Percentiles rank a stretch among this genome's conserved stretches.
These are phyloP conservation scores for Melastoma candidum DNA, from an alignment of 441 rosid genomes.

Conservation along the genomic window DNA sequence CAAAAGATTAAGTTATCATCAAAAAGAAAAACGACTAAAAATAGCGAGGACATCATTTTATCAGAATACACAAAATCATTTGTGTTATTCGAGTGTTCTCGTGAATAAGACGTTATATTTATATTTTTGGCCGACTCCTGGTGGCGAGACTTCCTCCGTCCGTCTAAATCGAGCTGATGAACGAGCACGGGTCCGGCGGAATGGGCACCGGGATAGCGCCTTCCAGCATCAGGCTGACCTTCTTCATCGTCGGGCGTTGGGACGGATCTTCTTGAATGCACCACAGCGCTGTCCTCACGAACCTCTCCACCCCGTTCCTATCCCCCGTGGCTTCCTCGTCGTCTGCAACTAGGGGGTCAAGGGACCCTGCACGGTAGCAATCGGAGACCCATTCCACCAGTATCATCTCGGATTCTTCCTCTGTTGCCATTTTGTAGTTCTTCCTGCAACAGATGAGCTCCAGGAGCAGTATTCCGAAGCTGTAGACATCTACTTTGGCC, in stretches of 20 bases:
- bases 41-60: too few species aligned
- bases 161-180: too few species aligned
- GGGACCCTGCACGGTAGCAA: constrained; percentile 20
- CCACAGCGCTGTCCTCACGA: constrained; percentile 42
- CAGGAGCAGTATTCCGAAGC: constrained; percentile 40
- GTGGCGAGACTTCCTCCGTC: too few species aligned
- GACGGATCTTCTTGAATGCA: constrained; percentile 30
- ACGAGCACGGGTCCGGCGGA: too few species aligned
- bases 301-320: constrained; percentile 23
- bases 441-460: constrained; percentile 45
- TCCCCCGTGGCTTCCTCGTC: constrained; percentile 36
- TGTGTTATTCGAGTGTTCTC: too few species aligned
- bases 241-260: background rate
- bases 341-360: constrained; percentile 19
- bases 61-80: too few species aligned
- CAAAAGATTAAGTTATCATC: too few species aligned
- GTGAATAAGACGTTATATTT: too few species aligned
- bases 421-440: constrained; percentile 10
- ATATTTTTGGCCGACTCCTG: too few species aligned
- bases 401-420: constrained; percentile 22
- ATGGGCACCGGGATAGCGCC: too few species aligned
- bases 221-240: too few species aligned
- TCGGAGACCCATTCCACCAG: constrained; percentile 40
- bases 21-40: too few species aligned
- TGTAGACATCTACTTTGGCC: constrained; percentile 42